Evolutionary conservation across 164 flowering plant species (phyloP), one percentile per base, ranked within the genome.

Genomic region (Aristolochia californica): DNA sequence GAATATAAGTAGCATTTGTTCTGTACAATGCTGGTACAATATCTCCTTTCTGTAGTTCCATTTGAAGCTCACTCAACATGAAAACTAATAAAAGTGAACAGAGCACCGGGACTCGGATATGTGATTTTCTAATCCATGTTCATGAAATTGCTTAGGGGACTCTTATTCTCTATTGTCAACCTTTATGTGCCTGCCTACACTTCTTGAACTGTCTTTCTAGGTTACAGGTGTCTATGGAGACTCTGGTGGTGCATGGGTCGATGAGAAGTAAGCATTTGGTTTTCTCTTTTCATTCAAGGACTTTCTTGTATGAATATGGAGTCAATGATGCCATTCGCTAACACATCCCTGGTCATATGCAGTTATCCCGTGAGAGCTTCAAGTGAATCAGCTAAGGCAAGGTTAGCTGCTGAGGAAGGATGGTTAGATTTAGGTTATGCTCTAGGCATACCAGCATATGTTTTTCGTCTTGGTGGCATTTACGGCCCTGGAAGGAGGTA

Each of bases 401-500:
- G 98, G 62, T 65, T 89, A 69, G 78, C 56, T 57, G 89, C 98
- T 18, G 98, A 93, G 76, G 67, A 82, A 60, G 82, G 78, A 59
- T 93, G 98, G 98, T 66, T 82, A 59, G 59, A 61, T 34, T 60
- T 93, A 54, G 97, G 82, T 16, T 61, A 57, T 56, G 70, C 75
- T 61, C 84, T 82, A 47, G 79, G 87, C 18, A 28, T 89, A 16
- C 61, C 80, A 8, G 62, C 74, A 13, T 74, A 77, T 59, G 69
- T 83, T 54, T 74, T 93, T 62, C 87, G 97, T 27, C 91, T 87
- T 48, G 98, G 97, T 58, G 98, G 98, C 44, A 87, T 89, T 65
- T 93, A 93, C 70, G 98, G 97, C 52, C 98, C 98, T 57, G 97
- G 94, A 48, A 88, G 98, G 79, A 91, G 98, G 98, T 86, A 1